These are phyloP conservation scores for Magnolia officinalis DNA, from an alignment of 164 flowering plant genomes.

Conservation along the genomic window DNA sequence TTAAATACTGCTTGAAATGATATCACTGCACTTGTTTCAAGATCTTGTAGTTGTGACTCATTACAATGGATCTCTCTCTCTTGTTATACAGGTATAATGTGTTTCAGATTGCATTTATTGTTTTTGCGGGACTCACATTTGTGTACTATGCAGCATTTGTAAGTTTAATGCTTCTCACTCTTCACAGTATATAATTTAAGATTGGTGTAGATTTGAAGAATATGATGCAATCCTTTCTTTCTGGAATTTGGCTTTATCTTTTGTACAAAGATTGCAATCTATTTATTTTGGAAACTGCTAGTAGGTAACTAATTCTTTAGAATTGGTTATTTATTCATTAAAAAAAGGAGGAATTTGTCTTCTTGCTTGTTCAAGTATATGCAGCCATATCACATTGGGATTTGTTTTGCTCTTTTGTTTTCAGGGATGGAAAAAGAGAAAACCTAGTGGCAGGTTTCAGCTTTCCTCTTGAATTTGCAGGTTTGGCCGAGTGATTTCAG, in stretches of 20 bases:
- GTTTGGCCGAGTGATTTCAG: slow-evolving; percentile 8
- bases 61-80: not conserved
- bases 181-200: not conserved
- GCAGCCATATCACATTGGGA: not conserved
- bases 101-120: slow-evolving; percentile 84
- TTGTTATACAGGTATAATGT: slow-evolving; percentile 76
- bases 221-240: not conserved
- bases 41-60: not conserved
- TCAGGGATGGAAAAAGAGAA: slow-evolving; percentile 94
- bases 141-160: slow-evolving; percentile 83
- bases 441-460: slow-evolving; percentile 82
- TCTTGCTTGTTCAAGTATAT: too few species aligned
- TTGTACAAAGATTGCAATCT: not conserved
- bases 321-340: too few species aligned
- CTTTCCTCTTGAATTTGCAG: slow-evolving; percentile 46
- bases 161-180: slow-evolving; percentile 31
- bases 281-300: not conserved
- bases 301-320: not conserved
- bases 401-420: not conserved
- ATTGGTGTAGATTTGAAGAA: not conserved
- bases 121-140: slow-evolving; percentile 76
- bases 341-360: not conserved
- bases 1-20: not conserved
- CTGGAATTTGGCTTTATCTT: not conserved
- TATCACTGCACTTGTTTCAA: not conserved